Base-by-base conservation (phyloP, 495 filamentous ascomycete genomes). In the Aspergillus wentii region DNA sequence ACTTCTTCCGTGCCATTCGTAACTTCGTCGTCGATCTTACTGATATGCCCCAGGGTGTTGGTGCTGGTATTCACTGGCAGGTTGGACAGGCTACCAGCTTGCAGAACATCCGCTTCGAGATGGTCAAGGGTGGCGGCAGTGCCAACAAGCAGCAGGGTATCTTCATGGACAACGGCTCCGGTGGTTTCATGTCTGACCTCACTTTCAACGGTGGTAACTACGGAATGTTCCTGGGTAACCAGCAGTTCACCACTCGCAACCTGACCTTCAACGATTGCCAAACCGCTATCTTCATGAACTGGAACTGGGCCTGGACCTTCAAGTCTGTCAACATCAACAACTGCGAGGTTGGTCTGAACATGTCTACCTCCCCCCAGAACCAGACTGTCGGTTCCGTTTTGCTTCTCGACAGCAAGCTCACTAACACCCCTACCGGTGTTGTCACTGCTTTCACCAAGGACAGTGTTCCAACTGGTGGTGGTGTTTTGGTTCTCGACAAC, bases 81-180 rank as follows among this genome's bases (percentile, higher is more conserved):
- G 91, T 98, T 3, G 88, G 87, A 27, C 92, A 98, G 52, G 92
- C 91, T 4, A 95, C 92, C 8, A 88, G 82, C 46, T 63, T 94
- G 33, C 89, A 95, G 59, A 95, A 96, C 60, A 80, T 95, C 37
- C 75, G 80, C 38, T 94, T 97, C 65, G 78, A 88, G 59, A 94
- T 97, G 89, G 69, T 79, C 54, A 75, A 74, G 38, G 85, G 82
- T 43, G 80, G 80, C 11, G 77, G 77, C 29, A 62, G 65, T 10
- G 72, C 66, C 37, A 92, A 91, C 62, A 68, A 71, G 50, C 90
- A 95, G 59, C 75, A 86, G 64, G 91, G 91, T 53, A 83, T 97
- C 56, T 95, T 92, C 72, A 95, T 96, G 83, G 92, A 97, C 59
- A 97, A 96, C 51, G 94, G 92, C 30, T 80, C 75, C 18, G 89